These are phyloP conservation scores for Peronosclerospora sorghi DNA, from an alignment of 352 stramenopile species.

Conservation along the genomic window DNA sequence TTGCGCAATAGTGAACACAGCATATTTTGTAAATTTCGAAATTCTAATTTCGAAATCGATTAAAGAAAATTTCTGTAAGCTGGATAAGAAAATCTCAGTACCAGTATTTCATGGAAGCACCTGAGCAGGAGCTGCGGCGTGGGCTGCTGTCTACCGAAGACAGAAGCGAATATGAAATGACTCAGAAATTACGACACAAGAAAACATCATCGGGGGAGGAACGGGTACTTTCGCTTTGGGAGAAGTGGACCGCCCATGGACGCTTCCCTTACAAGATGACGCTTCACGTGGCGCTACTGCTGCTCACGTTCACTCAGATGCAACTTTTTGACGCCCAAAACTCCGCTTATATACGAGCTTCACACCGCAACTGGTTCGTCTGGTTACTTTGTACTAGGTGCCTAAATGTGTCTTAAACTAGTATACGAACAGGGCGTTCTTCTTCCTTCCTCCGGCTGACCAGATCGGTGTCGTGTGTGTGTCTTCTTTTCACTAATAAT, in stretches of 20 bases:
- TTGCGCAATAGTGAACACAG: no score
- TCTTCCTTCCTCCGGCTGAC: constrained; percentile 55
- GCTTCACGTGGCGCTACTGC: constrained; percentile 65
- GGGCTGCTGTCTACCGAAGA: constrained; percentile 10
- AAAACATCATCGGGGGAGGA: constrained; percentile 31
- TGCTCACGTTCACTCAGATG: constrained; percentile 66
- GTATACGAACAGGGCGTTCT: constrained; percentile 42
- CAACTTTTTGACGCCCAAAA: constrained; percentile 71
- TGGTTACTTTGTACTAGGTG: background rate
- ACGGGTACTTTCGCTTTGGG: constrained; percentile 67
- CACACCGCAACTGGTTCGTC: constrained; percentile 66
- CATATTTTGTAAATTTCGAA: no score
- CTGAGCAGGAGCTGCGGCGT: constrained; percentile 10
- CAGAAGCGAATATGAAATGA: background rate
- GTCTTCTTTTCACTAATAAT: background rate
- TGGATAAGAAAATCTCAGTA: no score
- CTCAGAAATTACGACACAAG: background rate
- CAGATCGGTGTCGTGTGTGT: constrained; percentile 47
- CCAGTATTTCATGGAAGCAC: constrained; percentile 7
- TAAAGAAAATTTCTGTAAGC: no score
- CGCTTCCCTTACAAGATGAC: constrained; percentile 80
- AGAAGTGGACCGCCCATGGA: constrained; percentile 58
- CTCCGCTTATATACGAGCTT: constrained; percentile 73
- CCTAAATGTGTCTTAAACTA: background rate
- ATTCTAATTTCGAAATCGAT: no score